Conservation (phyloP, 768 basidiomycete species). For the Sutorius australiensis region DNA sequence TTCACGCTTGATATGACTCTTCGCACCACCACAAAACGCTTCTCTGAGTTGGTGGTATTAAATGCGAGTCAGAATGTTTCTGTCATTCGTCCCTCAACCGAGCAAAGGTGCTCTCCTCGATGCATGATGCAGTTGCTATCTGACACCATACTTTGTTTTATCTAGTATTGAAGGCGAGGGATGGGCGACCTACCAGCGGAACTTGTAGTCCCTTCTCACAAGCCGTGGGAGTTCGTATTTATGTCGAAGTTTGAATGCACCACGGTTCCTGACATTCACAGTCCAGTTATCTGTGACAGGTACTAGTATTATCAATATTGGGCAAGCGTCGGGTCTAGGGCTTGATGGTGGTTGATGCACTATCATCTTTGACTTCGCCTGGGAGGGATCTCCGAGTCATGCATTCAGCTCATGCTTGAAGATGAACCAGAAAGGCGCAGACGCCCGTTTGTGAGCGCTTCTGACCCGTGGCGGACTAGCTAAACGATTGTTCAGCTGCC, state of each 20-base stretch:
- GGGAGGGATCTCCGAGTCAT: no score
- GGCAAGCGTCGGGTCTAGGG: no score
- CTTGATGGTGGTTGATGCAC: no score
- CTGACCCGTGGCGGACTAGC: no score
- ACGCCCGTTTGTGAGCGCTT: no score
- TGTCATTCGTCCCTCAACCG: neutral
- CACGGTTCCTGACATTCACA: neutral
- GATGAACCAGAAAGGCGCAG: no score
- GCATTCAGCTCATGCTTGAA: no score
- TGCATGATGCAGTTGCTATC: neutral
- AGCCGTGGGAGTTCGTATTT: neutral
- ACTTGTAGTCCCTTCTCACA: neutral
- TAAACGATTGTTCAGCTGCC: no score
- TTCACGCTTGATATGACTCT: neutral
- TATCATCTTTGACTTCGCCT: no score
- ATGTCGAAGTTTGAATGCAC: neutral
- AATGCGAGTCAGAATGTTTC: no score
- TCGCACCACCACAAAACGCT: neutral
- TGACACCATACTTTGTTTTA: neutral
- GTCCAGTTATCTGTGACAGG: no score
- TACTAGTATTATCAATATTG: no score
- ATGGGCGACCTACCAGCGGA: neutral
- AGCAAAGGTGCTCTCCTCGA: neutral
- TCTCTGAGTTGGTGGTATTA: neutral
- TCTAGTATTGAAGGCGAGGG: neutral